These are phyloP conservation scores for Bathelium albidoporum DNA, from an alignment of 495 filamentous ascomycete genomes.

Conservation along the genomic window DNA sequence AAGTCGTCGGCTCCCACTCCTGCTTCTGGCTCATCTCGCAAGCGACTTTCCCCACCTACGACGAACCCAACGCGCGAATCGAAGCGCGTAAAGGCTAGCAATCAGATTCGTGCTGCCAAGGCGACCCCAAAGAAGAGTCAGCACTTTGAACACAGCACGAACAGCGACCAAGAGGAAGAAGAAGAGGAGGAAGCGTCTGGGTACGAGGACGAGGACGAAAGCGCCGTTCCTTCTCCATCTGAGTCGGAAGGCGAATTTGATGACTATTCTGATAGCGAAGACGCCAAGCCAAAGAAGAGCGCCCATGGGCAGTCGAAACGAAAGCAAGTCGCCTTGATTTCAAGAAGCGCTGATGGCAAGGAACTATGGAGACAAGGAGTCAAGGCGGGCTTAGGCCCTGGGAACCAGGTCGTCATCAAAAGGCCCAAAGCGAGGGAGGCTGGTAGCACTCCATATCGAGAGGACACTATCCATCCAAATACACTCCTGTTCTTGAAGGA, in stretches of 20 bases:
- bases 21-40: constrained; percentile 15
- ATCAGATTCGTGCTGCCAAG: constrained; percentile 26
- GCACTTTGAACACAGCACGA: constrained; percentile 39
- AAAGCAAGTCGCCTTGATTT: constrained; percentile 15
- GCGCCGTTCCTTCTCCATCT: constrained; percentile 16
- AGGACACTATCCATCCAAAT: constrained; percentile 66
- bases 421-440: constrained; percentile 59
- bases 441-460: constrained; percentile 54
- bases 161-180: constrained; percentile 18
- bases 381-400: constrained; percentile 46
- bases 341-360: constrained; percentile 31
- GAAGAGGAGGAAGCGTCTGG: constrained; percentile 28
- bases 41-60: constrained; percentile 24
- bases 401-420: constrained; percentile 54
- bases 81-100: constrained; percentile 38
- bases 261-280: constrained; percentile 26
- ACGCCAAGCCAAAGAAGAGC: constrained; percentile 20
- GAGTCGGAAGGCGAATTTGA: constrained; percentile 23
- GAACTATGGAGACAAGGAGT: constrained; percentile 51
- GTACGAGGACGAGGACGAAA: constrained; percentile 31
- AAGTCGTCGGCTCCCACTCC: background rate
- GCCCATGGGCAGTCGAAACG: constrained; percentile 20
- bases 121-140: constrained; percentile 48
- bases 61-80: constrained; percentile 23
- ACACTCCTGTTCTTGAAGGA: constrained; percentile 70